Conservation (phyloP, 257 asterid genomes). For the Datura wrightii region DNA sequence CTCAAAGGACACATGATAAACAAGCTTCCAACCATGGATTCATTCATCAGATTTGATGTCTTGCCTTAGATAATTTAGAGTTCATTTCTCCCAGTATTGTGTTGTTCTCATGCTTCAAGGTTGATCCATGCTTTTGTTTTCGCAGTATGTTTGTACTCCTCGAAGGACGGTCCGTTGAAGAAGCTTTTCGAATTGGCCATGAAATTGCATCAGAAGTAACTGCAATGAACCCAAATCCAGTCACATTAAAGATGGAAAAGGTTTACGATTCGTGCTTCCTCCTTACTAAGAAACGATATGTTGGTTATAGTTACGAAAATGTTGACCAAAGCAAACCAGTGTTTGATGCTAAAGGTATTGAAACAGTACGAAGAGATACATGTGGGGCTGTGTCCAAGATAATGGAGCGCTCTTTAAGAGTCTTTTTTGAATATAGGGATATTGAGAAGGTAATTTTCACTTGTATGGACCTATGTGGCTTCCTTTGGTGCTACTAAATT, state of each 20-base stretch:
- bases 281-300: conserved; percentile 94
- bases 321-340: conserved; percentile 75
- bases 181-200: conserved; percentile 79
- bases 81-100: not conserved
- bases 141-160: conserved; percentile 97
- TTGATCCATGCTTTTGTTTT: conserved; percentile 31
- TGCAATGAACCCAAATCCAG: conserved; percentile 85
- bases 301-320: conserved; percentile 93
- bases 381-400: conserved; percentile 90
- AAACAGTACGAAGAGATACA: conserved; percentile 95
- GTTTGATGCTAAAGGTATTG: conserved; percentile 97
- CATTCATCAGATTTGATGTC: conserved; percentile 18
- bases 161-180: conserved; percentile 79
- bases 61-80: conserved; percentile 16
- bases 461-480: not conserved
- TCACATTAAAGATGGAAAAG: conserved; percentile 90
- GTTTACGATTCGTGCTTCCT: conserved; percentile 93
- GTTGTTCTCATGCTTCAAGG: conserved; percentile 8
- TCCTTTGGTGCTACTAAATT: conserved; percentile 19
- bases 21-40: conserved; percentile 19
- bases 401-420: conserved; percentile 84
- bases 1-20: conserved; percentile 21
- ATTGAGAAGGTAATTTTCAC: conserved; percentile 58
- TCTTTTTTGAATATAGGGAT: conserved; percentile 75
- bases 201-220: conserved; percentile 88